Conservation (phyloP, 75 land plant species). For the Larix kaempferi region DNA sequence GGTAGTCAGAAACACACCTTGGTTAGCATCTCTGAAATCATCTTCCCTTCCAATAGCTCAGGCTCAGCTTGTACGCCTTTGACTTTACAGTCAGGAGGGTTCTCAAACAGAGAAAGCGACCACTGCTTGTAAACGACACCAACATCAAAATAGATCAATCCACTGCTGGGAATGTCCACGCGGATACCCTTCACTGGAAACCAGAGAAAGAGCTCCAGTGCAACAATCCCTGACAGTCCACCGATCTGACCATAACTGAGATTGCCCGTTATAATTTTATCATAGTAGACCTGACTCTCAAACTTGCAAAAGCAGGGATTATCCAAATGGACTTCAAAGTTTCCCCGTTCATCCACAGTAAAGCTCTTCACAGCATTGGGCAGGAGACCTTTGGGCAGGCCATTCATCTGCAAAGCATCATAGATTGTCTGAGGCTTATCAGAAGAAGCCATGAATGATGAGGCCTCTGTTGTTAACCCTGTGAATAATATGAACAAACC, state of each 20-base stretch:
- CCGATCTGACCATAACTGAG: slow-evolving; percentile 65
- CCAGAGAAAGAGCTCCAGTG: slow-evolving; percentile 86
- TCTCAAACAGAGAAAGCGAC: slow-evolving; percentile 67
- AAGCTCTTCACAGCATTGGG: slow-evolving; percentile 54
- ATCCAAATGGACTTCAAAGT: slow-evolving; percentile 52
- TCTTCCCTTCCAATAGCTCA: slow-evolving; percentile 2
- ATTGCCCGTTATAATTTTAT: slow-evolving; percentile 48
- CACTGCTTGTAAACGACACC: slow-evolving; percentile 74
- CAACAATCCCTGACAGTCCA: slow-evolving; percentile 56
- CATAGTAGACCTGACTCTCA: slow-evolving; percentile 63
- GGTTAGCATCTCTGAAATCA: not conserved
- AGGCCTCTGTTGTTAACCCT: too few species aligned
- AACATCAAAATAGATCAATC: slow-evolving; percentile 86
- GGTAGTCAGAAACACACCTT: not conserved
- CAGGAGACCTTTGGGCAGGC: slow-evolving; percentile 71
- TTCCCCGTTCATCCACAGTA: slow-evolving; percentile 40
- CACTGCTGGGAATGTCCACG: slow-evolving; percentile 63
- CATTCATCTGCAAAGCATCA: slow-evolving; percentile 42
- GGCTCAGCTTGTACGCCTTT: not conserved
- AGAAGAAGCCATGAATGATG: not conserved
- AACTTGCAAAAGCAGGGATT: slow-evolving; percentile 60
- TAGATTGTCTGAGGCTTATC: slow-evolving; percentile 29
- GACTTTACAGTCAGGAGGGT: slow-evolving; percentile 54
- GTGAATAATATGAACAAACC: too few species aligned
- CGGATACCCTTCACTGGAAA: slow-evolving; percentile 72